Evolutionary conservation across 2,329 filamentous ascomycete genomes (phyloP), one percentile per base, ranked within the genome.

Genomic region (Fusarium euwallaceae): DNA sequence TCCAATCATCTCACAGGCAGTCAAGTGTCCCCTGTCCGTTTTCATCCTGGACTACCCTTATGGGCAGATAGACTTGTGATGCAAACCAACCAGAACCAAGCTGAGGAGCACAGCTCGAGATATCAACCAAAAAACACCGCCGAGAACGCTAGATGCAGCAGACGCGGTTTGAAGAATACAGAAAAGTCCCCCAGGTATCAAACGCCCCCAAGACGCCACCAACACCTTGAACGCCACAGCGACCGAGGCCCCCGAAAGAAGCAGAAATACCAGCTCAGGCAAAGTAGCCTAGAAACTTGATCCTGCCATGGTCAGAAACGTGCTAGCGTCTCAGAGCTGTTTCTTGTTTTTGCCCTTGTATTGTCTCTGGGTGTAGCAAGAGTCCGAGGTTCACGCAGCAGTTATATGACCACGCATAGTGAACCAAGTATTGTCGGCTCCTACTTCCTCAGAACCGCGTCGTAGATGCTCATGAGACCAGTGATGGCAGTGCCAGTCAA

Each of bases 371-470:
- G 20, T 58, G 20, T 27, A 41, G 14, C 9, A 53, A 61, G 41
- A 62, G 53, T 1, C 4, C 20, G 10, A 62, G 8, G 36, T 58
- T 36, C 48, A 39, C 29, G 29, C 9, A 29, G 55, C 48, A 32
- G 17, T 39, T 22, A 39, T 17, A 27, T 56, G 36, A 45, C 53
- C n/a, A 32, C 22, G 22, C 34, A 51, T n/a, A 24, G 16, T 45
- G 41, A 41, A 41, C 60, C 64, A 14, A 10, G 7, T n/a, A n/a
- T 24, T 43, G 27, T 55, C n/a, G 27, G 10, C 45, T n/a, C 62
- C 79, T 87, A 92, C 82, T 92, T 94, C 84, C 89, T 92, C 80
- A 95, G 83, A 27, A 94, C 91, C 43, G 93, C 94, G 74, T 96
- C 94, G 82, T 95, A 97, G 72, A 97, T 83, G 74, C 92, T 93